Conservation (phyloP, 768 basidiomycete species). For the Pholiota microspora region DNA sequence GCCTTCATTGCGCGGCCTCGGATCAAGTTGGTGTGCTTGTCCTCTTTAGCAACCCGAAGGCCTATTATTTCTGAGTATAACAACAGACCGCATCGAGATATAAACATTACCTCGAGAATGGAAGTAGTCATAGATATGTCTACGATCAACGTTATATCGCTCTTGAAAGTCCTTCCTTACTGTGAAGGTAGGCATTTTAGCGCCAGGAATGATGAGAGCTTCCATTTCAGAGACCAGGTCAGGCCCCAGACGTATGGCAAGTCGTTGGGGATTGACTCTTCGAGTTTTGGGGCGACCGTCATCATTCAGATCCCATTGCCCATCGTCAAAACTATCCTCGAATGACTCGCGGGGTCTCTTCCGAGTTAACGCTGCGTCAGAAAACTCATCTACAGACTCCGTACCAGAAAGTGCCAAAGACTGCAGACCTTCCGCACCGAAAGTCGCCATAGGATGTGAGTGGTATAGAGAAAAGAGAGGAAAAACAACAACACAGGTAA, state of each 20-base stretch:
- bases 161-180: conserved; percentile 70
- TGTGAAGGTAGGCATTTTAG: conserved; percentile 76
- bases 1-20: conserved; percentile 40
- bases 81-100: conserved; percentile 45
- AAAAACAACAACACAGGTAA: background rate
- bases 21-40: conserved; percentile 53
- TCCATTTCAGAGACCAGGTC: conserved; percentile 72
- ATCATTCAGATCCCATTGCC: conserved; percentile 24
- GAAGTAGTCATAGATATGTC: conserved; percentile 80
- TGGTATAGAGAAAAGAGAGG: conserved; percentile 8
- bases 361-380: conserved; percentile 13
- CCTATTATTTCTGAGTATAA: conserved; percentile 28
- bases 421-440: conserved; percentile 14
- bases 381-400: conserved; percentile 13
- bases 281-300: conserved; percentile 44
- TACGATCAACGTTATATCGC: conserved; percentile 65
- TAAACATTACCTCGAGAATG: conserved; percentile 54
- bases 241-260: conserved; percentile 65
- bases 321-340: conserved; percentile 21
- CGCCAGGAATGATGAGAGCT: conserved; percentile 65
- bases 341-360: conserved; percentile 20
- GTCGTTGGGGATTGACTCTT: conserved; percentile 65
- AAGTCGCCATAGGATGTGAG: conserved; percentile 32
- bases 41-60: conserved; percentile 62
- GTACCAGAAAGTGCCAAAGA: conserved; percentile 16